Evolutionary conservation across 83 land plant species (phyloP).

Genomic region (Thuja plicata): DNA sequence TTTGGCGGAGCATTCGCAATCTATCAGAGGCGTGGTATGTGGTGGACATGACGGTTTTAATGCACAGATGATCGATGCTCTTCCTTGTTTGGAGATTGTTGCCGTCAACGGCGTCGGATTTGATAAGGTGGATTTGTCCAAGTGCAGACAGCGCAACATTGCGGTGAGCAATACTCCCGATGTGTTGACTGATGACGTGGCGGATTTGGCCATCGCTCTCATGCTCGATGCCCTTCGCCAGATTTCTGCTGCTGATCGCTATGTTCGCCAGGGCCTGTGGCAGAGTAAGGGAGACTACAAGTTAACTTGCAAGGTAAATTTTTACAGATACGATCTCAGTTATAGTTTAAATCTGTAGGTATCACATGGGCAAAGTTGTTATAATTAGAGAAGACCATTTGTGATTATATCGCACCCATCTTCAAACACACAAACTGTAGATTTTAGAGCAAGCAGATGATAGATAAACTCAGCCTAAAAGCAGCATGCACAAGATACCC

Average conservation of each 20-base stretch:
- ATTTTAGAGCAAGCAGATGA: too few relatives aligned
- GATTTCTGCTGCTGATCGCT: constrained; percentile 57
- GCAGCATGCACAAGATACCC: too few relatives aligned
- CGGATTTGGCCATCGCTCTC: constrained; percentile 40
- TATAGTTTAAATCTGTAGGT: too few relatives aligned
- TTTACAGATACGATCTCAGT: too few relatives aligned
- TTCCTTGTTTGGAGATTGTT: constrained; percentile 45
- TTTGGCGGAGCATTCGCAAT: constrained; percentile 18
- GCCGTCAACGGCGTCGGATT: constrained; percentile 48
- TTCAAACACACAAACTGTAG: too few relatives aligned
- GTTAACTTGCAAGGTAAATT: neutral
- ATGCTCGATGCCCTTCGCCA: constrained; percentile 52
- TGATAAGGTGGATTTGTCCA: constrained; percentile 52
- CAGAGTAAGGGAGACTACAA: constrained; percentile 12
- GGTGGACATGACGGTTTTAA: constrained; percentile 24
- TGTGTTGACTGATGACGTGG: constrained; percentile 38
- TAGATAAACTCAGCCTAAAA: too few relatives aligned
- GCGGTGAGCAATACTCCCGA: constrained; percentile 31
- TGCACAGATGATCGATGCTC: constrained; percentile 23
- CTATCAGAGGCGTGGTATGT: constrained; percentile 36
- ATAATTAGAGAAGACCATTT: too few relatives aligned
- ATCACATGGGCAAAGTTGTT: too few relatives aligned
- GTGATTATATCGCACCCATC: too few relatives aligned
- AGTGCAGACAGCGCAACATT: constrained; percentile 52
- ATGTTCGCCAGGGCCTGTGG: constrained; percentile 50